phyloP scores from a whole-genome alignment of 2,329 filamentous ascomycete genomes.

The Lachnellula occidentalis region DNA sequence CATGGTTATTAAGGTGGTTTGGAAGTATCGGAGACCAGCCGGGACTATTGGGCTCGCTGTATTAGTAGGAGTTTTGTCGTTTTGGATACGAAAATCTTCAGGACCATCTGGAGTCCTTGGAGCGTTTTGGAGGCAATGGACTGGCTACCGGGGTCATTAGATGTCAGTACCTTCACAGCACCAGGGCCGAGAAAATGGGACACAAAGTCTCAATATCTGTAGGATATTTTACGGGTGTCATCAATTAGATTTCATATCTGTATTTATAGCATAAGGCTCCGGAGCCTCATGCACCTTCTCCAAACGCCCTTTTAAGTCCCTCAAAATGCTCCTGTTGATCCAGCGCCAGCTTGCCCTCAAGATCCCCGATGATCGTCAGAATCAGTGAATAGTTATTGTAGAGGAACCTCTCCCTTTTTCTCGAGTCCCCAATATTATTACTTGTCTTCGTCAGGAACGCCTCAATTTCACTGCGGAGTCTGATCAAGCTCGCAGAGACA shows the following conservation, averaged over 20 bases:
- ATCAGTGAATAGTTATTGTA: conserved; percentile 96
- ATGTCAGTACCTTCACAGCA: not conserved
- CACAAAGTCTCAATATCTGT: not conserved
- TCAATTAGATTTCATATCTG: conserved; percentile 1
- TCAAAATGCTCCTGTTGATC: conserved; percentile 77
- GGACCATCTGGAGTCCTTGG: conserved; percentile 19
- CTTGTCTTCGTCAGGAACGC: conserved; percentile 73
- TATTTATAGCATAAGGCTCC: not conserved
- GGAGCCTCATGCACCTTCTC: conserved; percentile 34
- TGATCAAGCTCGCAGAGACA: conserved; percentile 71
- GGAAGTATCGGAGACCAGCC: conserved; percentile 61
- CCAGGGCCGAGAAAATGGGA: too few species aligned
- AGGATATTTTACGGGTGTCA: not conserved
- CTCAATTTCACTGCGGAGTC: conserved; percentile 78
- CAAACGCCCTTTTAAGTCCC: conserved; percentile 53
- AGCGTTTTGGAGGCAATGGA: conserved; percentile 24
- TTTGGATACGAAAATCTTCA: conserved; percentile 55
- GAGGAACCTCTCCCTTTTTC: conserved; percentile 81
- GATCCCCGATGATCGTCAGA: conserved; percentile 83
- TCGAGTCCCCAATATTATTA: conserved; percentile 67
- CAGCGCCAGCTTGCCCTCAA: conserved; percentile 63
- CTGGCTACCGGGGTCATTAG: conserved; percentile 15
- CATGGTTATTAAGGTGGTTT: conserved; percentile 45
- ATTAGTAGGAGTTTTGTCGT: conserved; percentile 60
- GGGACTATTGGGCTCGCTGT: conserved; percentile 59